phyloP scores from a whole-genome alignment of 345 rosid species.

The Camelina laxa region DNA sequence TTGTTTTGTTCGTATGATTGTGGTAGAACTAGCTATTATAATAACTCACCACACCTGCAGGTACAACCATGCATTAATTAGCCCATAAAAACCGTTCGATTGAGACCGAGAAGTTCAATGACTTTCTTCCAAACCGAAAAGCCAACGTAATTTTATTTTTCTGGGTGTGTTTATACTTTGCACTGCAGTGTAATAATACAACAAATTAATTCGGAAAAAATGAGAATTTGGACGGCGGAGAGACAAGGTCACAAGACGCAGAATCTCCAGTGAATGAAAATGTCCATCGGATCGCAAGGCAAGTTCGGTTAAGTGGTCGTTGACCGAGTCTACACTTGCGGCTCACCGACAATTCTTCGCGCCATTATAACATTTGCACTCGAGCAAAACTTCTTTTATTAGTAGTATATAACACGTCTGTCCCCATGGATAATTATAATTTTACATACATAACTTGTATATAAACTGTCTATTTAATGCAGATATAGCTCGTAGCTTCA shows the following conservation, averaged over 20 bases:
- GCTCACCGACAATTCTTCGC: constrained; percentile 30
- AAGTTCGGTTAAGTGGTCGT: constrained; percentile 34
- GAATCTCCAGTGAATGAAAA: constrained; percentile 28
- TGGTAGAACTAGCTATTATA: not conserved
- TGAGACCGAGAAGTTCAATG: not conserved
- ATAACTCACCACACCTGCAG: not conserved
- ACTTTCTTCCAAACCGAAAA: not conserved
- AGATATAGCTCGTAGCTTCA: not conserved
- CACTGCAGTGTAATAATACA: not conserved
- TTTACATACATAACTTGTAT: not conserved
- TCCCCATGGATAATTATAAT: not conserved
- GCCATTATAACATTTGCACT: constrained; percentile 2
- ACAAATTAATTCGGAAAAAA: not conserved
- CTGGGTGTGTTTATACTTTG: no score
- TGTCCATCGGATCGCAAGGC: constrained; percentile 32
- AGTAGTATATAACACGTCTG: not conserved
- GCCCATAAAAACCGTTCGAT: constrained; percentile 21
- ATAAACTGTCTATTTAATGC: not conserved
- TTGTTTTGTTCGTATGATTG: not conserved
- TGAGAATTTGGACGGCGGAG: constrained; percentile 25
- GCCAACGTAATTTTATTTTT: not conserved
- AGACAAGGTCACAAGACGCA: constrained; percentile 32
- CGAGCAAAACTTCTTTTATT: not conserved
- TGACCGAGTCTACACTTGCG: constrained; percentile 38
- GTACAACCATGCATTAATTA: not conserved